Percentiles rank a stretch among this genome's conserved stretches.
Conservation (phyloP, 345 rosid genomes). For the Eucalyptus virginea region DNA sequence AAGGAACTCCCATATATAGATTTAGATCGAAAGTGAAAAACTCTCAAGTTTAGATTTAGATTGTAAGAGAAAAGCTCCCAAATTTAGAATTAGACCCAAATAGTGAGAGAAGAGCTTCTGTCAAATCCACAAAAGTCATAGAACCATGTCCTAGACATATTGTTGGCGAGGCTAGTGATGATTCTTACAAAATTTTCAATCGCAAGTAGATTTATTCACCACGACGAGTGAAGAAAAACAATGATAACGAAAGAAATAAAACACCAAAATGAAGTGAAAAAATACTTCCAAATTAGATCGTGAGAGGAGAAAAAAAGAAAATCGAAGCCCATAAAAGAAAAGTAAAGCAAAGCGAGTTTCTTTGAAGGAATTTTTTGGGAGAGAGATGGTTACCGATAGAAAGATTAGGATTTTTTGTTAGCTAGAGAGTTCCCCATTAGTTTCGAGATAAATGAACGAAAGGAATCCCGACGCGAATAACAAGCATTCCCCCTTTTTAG, state of each 20-base stretch:
- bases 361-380: neutral
- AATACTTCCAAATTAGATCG: neutral
- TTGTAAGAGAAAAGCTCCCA: neutral
- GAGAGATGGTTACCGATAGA: neutral
- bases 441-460: neutral
- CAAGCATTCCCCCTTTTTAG: neutral
- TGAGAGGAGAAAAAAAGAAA: no score
- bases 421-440: no score
- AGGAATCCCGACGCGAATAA: neutral
- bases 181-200: neutral
- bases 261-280: no score
- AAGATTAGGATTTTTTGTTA: neutral
- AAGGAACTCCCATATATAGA: neutral
- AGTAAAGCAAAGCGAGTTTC: neutral
- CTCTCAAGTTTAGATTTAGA: neutral
- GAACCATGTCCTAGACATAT: neutral
- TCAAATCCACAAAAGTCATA: neutral
- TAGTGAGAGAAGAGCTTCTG: accelerated
- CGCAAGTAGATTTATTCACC: neutral
- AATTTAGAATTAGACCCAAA: neutral
- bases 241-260: no score
- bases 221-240: accelerated
- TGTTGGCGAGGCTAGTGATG: accelerated
- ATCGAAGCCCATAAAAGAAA: neutral
- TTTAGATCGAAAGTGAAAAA: neutral